Base-by-base conservation (phyloP, 352 stramenopile genomes). In the Phytophthora sojae region DNA sequence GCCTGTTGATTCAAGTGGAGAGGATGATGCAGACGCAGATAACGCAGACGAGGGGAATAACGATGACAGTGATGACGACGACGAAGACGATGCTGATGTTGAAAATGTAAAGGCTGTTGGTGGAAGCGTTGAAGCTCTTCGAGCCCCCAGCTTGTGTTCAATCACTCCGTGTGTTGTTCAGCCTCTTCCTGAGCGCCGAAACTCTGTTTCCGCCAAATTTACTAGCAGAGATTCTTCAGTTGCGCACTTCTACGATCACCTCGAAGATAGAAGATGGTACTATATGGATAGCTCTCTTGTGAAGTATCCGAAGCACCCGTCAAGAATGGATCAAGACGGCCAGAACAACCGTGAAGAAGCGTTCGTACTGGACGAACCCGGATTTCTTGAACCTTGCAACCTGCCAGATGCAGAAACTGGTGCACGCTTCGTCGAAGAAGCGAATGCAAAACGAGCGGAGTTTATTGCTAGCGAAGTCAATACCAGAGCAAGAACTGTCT, bases 401-500 rank as follows among this genome's bases (percentile, higher is more conserved):
- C 6, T 56, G n/a, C 37, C 50, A 6, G 61, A 76, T 6, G 21
- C 57, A 50, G 74, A 77, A 37, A 47, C 14, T 5, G 51, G 42
- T 21, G 35, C 55, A 17, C 57, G 29, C 2, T 79, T 76, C 49
- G 25, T 81, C 44, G 67, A 71, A 26, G 55, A 71, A 6, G 71
- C 71, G 25, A 49, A 56, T 32, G 26, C 32, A 47, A 73, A 57
- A 19, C 45, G 72, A 58, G 47, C 50, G 17, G 61, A 63, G n/a
- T 93, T 92, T 62, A 39, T 89, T 17, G 57, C 67, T 15, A 59
- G 49, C n/a, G 79, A 91, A 58, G 57, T 68, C 7, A 51, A 62
- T 29, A 50, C 52, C 1, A 74, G 86, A 57, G 82, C 83, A 8
- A 63, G 69, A 55, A 69, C 88, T 25, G 82, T 90, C n/a, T 92